These are phyloP conservation scores for Heritiera littoralis DNA, from an alignment of 345 rosid genomes.

Conservation along the genomic window DNA sequence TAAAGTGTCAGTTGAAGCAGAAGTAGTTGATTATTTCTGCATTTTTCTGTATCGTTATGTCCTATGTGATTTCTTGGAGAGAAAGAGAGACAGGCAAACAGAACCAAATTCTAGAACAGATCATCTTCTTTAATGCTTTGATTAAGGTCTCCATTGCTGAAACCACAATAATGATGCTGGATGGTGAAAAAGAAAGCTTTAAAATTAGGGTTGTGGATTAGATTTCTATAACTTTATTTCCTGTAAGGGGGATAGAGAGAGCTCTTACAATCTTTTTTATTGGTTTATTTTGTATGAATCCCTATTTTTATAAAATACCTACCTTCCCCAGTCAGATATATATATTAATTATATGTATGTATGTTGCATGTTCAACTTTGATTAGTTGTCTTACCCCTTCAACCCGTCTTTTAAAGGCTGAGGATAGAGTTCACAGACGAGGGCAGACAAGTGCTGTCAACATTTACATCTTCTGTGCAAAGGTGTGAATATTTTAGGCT, in stretches of 20 bases:
- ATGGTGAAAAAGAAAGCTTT: neutral
- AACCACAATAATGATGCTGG: neutral
- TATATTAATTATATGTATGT: neutral
- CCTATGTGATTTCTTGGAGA: neutral
- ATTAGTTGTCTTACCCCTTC: slow-evolving; percentile 15
- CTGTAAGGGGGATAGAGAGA: neutral
- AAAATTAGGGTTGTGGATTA: neutral
- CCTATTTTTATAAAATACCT: neutral
- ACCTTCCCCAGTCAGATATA: neutral
- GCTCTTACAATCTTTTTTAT: slow-evolving; percentile 12
- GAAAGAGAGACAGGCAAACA: neutral
- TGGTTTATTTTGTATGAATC: slow-evolving; percentile 1
- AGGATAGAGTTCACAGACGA: slow-evolving; percentile 92
- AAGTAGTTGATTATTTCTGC: neutral
- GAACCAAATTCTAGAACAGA: neutral
- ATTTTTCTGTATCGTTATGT: neutral
- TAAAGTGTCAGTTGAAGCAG: slow-evolving; percentile 9
- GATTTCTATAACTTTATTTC: slow-evolving; percentile 3
- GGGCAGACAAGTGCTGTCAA: slow-evolving; percentile 89
- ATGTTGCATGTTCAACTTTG: neutral
- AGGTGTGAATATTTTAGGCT: slow-evolving; percentile 49
- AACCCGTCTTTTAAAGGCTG: slow-evolving; percentile 60
- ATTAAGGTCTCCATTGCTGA: slow-evolving; percentile 5
- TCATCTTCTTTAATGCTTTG: neutral
- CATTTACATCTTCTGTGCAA: slow-evolving; percentile 83